phyloP scores from a whole-genome alignment of 2,329 filamentous ascomycete species.

The Ophiostoma novo-ulmi region DNA sequence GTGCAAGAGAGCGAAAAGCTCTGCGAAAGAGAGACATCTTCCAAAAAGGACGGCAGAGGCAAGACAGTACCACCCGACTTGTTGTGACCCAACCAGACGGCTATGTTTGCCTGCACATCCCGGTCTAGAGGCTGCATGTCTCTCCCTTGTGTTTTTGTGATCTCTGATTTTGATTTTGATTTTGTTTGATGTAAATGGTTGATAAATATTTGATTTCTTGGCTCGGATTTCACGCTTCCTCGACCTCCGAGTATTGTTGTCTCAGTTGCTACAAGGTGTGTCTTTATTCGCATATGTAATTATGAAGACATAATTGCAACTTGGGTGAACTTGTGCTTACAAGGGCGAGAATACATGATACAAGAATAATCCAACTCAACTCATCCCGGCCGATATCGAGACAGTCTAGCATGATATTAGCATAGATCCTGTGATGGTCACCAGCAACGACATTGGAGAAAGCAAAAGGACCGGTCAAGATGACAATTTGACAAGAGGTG shows the following conservation, averaged over 20 bases:
- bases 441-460: neutral
- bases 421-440: neutral
- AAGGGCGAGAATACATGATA: neutral
- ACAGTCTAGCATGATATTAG: neutral
- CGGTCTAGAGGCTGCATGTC: slow-evolving; percentile 7
- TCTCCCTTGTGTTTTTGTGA: neutral
- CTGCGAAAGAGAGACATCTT: neutral
- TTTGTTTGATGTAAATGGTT: neutral
- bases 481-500: neutral
- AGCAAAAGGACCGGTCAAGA: slow-evolving; percentile 1
- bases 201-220: neutral
- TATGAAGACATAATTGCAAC: neutral
- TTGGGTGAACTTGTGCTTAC: neutral
- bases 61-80: neutral
- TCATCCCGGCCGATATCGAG: neutral
- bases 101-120: slow-evolving; percentile 8
- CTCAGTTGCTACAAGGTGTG: neutral
- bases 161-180: neutral
- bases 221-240: neutral
- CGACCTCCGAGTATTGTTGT: neutral
- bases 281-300: neutral
- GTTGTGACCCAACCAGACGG: neutral
- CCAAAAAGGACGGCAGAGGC: neutral
- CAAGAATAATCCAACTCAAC: neutral
- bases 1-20: slow-evolving; percentile 1